Evolutionary conservation across 176 grass and related monocot species (phyloP).

Genomic region (Eleusine coracana): DNA sequence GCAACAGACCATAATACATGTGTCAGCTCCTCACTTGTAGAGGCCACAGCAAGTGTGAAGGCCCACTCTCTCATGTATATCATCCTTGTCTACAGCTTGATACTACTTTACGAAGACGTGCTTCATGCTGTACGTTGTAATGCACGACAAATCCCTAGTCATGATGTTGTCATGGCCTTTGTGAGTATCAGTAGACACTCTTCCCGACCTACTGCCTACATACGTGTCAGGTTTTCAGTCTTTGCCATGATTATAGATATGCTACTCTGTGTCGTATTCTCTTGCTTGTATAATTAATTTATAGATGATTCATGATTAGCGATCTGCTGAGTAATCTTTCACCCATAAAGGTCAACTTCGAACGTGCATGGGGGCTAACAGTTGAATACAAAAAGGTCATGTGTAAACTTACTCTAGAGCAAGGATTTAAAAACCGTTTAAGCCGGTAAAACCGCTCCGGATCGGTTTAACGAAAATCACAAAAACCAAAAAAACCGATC

Average conservation of each 20-base stretch:
- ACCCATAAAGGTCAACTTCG: not conserved
- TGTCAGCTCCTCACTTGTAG: not conserved
- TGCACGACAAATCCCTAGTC: not conserved
- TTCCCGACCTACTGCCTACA: not conserved
- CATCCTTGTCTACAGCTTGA: slow-evolving; percentile 2
- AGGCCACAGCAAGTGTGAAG: not conserved
- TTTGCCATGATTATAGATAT: not conserved
- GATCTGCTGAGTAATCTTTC: not conserved
- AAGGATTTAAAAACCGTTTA: too few relatives aligned
- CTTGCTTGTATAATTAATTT: not conserved
- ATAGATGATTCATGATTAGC: not conserved
- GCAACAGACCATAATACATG: not conserved
- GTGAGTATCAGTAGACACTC: not conserved
- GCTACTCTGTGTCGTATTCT: not conserved
- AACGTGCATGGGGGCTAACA: slow-evolving; percentile 7
- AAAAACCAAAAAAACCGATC: too few relatives aligned
- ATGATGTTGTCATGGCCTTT: not conserved
- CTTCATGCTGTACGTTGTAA: not conserved
- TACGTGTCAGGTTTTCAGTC: not conserved
- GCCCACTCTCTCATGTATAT: not conserved
- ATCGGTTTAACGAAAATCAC: too few relatives aligned
- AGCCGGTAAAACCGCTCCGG: too few relatives aligned
- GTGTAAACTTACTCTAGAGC: slow-evolving; percentile 11
- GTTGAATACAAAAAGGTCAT: not conserved
- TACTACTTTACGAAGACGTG: not conserved